These are phyloP conservation scores for Uncinocarpus reesii DNA, from an alignment of 2,329 filamentous ascomycete species.

Conservation along the genomic window DNA sequence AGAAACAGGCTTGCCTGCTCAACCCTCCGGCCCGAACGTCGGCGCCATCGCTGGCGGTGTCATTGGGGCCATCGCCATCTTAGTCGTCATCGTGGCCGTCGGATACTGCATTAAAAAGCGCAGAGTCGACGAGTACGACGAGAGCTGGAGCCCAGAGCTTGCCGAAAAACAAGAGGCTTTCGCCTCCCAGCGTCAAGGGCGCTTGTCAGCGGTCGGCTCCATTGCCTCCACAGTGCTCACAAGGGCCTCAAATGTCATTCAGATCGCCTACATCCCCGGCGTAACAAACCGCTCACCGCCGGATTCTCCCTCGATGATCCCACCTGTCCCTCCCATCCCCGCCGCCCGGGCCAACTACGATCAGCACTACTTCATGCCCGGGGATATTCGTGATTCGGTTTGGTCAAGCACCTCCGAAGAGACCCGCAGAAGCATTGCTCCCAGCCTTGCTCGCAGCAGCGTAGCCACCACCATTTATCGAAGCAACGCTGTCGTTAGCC, in stretches of 20 bases:
- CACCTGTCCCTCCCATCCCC: slow-evolving; percentile 89
- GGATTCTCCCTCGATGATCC: slow-evolving; percentile 71
- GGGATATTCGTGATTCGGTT: slow-evolving; percentile 80
- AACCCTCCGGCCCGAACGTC: slow-evolving; percentile 50
- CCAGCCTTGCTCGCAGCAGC: slow-evolving; percentile 45
- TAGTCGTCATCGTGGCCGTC: slow-evolving; percentile 67
- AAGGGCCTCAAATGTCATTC: slow-evolving; percentile 94
- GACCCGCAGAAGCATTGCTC: slow-evolving; percentile 41
- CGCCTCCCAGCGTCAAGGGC: slow-evolving; percentile 47
- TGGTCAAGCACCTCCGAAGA: slow-evolving; percentile 65
- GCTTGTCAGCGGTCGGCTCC: slow-evolving; percentile 75
- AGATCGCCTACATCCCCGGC: slow-evolving; percentile 97
- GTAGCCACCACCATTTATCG: slow-evolving; percentile 91
- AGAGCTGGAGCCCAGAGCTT: slow-evolving; percentile 38
- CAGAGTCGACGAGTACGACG: slow-evolving; percentile 46
- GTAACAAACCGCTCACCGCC: slow-evolving; percentile 85
- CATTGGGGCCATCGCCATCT: slow-evolving; percentile 65
- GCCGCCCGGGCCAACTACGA: slow-evolving; percentile 45
- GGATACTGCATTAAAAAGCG: slow-evolving; percentile 83
- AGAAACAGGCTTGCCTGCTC: slow-evolving; percentile 16
- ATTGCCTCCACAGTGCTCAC: slow-evolving; percentile 94
- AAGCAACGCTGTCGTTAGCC: slow-evolving; percentile 75
- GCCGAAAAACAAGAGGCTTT: slow-evolving; percentile 49
- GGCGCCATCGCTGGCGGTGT: slow-evolving; percentile 89
- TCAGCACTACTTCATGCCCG: slow-evolving; percentile 87